Evolutionary conservation across 768 basidiomycete species (phyloP), one percentile per base, ranked within the genome.

Genomic region (Cystobasidium onofrii): DNA sequence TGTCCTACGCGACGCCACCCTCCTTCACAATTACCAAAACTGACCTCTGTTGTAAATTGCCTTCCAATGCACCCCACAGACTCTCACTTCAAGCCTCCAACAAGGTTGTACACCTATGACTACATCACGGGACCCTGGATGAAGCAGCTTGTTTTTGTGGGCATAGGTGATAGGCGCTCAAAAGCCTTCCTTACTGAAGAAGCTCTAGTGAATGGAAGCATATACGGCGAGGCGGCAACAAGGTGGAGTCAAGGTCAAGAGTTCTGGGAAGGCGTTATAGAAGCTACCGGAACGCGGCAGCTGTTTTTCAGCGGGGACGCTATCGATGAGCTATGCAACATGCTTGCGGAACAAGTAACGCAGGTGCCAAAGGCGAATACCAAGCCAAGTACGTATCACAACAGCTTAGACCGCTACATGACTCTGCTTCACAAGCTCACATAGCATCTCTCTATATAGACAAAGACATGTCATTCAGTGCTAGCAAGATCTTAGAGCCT

Each of bases 271-370:
- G 65, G 29, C 29, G 27, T 41, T 18, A 67, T 67, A 27, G 65
- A 29, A 12, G 27, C 65, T 50, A 67, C 65, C 23, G 44, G 65
- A 2, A 43, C 44, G 25, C 44, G 52, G 13, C 43, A 50, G 29
- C 25, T 67, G n/a, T 67, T 67, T 44, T 67, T 67, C 46, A 46
- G 43, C 65, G 65, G 65, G 18, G 65, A 67, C 29, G 10, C 44
- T 17, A 52, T 67, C 15, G 65, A 54, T n/a, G 65, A 67, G 50
- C 65, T 67, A 9, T 67, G 65, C 50, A 67, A 46, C 43, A 44
- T 67, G 43, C 65, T 67, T 4, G 23, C 43, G 4, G 65, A 67
- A 36, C 65, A 67, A 25, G 27, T 29, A 20, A 27, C 9, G 25
- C 65, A 67, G 50, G 27, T 52, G 12, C 29, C 25, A 6, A 67